phyloP scores from a whole-genome alignment of 176 grass and related monocot species.

The Paspalum vaginatum region DNA sequence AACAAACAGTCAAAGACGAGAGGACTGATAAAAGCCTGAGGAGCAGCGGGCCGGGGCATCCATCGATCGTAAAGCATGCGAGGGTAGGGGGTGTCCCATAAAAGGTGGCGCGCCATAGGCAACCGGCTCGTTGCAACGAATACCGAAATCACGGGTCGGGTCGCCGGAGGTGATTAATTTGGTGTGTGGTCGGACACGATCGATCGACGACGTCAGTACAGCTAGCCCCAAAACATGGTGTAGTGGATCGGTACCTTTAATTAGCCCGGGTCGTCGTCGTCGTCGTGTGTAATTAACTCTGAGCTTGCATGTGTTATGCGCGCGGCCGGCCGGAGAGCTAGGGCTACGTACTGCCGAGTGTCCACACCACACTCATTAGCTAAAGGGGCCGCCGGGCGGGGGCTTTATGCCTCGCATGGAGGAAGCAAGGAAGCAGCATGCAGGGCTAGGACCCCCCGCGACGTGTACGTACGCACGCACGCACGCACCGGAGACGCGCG shows the following conservation, averaged over 20 bases:
- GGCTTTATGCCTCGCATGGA: constrained; percentile 39
- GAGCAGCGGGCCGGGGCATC: not conserved
- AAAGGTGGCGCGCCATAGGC: not conserved
- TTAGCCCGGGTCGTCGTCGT: not conserved
- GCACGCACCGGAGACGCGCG: too few relatives aligned
- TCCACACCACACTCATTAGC: not conserved
- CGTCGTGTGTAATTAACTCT: not conserved
- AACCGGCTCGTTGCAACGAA: not conserved
- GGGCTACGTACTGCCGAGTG: not conserved
- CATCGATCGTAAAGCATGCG: constrained; percentile 14
- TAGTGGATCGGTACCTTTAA: too few relatives aligned
- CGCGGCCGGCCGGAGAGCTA: not conserved
- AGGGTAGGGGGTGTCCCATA: too few relatives aligned
- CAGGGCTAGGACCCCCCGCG: constrained; percentile 3
- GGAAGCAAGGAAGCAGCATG: constrained; percentile 46
- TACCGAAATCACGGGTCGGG: not conserved
- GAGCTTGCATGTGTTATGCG: not conserved
- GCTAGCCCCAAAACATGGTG: constrained; percentile 10
- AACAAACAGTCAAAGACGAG: not conserved
- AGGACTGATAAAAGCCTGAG: not conserved
- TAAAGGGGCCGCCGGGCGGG: not conserved
- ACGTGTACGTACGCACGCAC: not conserved
- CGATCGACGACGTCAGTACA: too few relatives aligned
- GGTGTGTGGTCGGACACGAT: not conserved
- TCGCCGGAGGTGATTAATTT: too few relatives aligned